Percentiles rank a stretch among this genome's conserved stretches.
phyloP scores from a whole-genome alignment of 371 early-diverging fungal species.

The Circinella umbellata region DNA sequence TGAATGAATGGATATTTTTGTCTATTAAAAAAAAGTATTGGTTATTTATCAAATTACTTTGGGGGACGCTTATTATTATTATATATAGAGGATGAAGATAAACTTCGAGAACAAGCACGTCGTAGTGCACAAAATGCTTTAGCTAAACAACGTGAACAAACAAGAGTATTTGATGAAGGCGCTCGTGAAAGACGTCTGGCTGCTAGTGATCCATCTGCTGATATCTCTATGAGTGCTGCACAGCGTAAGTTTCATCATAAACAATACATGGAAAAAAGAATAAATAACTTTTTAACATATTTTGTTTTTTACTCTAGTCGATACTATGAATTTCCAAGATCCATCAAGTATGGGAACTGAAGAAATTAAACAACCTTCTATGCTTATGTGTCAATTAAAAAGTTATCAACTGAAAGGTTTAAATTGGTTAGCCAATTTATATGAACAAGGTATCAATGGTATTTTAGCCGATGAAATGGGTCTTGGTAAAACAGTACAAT shows the following conservation, averaged over 20 bases:
- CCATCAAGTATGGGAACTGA: constrained; percentile 79
- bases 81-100: constrained; percentile 65
- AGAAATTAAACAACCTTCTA: constrained; percentile 83
- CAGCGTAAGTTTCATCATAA: constrained; percentile 40
- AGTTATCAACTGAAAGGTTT: constrained; percentile 98
- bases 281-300: neutral
- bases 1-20: too few relatives aligned
- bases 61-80: neutral
- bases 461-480: constrained; percentile 98
- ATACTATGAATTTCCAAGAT: constrained; percentile 85
- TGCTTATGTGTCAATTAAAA: constrained; percentile 90
- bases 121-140: constrained; percentile 81
- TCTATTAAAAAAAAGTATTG: neutral
- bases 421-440: constrained; percentile 97
- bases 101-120: constrained; percentile 73
- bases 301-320: constrained; percentile 41
- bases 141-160: constrained; percentile 73
- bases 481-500: constrained; percentile 94
- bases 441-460: constrained; percentile 97
- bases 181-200: constrained; percentile 54
- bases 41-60: too few relatives aligned
- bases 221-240: constrained; percentile 57
- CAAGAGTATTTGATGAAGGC: constrained; percentile 74
- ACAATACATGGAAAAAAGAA: neutral
- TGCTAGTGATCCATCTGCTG: constrained; percentile 45